A percentile compares a stretch with the other conserved stretches of the same genome.
Evolutionary conservation across 345 rosid genomes (phyloP).

Genomic region (Gynandropsis gynandra): DNA sequence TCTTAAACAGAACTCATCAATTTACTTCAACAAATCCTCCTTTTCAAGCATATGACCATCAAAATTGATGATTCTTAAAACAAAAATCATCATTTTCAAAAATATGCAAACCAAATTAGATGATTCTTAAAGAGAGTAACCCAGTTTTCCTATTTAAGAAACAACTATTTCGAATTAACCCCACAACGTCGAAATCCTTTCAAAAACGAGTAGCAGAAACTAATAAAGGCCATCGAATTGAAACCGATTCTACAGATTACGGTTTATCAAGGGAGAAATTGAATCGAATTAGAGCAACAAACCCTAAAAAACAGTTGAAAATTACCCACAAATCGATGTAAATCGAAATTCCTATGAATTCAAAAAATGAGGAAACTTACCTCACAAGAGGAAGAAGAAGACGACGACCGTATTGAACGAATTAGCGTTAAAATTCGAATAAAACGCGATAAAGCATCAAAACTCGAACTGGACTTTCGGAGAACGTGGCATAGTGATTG

Average conservation of each 20-base stretch:
- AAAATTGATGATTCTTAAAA: background rate
- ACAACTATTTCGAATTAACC: background rate
- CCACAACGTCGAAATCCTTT: background rate
- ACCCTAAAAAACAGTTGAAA: background rate
- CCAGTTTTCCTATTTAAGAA: too few species aligned
- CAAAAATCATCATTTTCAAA: background rate
- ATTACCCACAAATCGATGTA: conserved; percentile 5
- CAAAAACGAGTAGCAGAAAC: background rate
- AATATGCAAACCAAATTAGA: too few species aligned
- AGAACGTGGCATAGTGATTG: conserved; percentile 18
- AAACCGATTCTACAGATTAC: background rate
- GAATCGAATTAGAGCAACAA: conserved; percentile 12
- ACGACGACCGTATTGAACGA: background rate
- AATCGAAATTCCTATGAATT: conserved; percentile 4
- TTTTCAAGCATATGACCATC: conserved; percentile 7
- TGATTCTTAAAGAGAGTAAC: too few species aligned
- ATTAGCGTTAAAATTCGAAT: conserved; percentile 9
- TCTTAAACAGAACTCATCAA: too few species aligned
- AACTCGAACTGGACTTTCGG: conserved; percentile 5
- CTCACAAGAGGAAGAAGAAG: conserved; percentile 5
- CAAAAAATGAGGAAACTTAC: conserved; percentile 13
- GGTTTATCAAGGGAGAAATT: conserved; percentile 4
- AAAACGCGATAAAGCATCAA: background rate
- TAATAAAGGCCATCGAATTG: too few species aligned
- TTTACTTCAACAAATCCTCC: too few species aligned